phyloP scores from a whole-genome alignment of 2,329 filamentous ascomycete genomes.

The Rutstroemia sp. region DNA sequence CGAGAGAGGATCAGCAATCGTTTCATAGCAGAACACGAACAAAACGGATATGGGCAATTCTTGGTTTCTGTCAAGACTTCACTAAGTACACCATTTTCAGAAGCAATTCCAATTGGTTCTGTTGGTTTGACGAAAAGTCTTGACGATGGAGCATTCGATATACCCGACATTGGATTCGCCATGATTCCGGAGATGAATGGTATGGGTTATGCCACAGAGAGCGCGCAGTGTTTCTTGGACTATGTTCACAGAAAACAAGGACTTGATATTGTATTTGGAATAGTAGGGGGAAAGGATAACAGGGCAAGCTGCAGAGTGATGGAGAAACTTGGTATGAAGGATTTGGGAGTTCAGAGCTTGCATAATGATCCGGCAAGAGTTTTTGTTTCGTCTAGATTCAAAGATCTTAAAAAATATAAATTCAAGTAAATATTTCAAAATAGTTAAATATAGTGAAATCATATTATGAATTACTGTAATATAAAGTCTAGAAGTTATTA shows the following conservation, averaged over 20 bases:
- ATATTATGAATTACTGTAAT: no score
- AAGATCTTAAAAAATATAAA: neutral
- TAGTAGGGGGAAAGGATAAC: neutral
- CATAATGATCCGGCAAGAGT: neutral
- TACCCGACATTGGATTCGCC: neutral
- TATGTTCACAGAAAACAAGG: neutral
- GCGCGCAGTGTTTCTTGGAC: neutral
- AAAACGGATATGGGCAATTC: neutral
- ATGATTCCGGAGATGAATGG: neutral
- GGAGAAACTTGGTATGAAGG: neutral
- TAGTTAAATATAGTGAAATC: no score
- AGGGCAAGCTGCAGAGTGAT: neutral
- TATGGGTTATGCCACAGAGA: neutral
- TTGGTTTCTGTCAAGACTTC: neutral
- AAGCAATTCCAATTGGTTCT: neutral
- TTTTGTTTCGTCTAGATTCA: neutral
- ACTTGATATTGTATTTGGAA: neutral
- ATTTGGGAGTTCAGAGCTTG: neutral
- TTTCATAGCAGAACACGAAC: neutral
- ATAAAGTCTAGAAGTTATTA: no score
- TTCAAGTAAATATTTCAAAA: neutral
- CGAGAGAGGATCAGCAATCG: neutral
- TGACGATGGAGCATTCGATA: neutral
- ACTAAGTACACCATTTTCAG: neutral
- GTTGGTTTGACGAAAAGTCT: neutral